These are phyloP conservation scores for Acorus calamus DNA, from an alignment of 106 monocot genomes.

Conservation along the genomic window DNA sequence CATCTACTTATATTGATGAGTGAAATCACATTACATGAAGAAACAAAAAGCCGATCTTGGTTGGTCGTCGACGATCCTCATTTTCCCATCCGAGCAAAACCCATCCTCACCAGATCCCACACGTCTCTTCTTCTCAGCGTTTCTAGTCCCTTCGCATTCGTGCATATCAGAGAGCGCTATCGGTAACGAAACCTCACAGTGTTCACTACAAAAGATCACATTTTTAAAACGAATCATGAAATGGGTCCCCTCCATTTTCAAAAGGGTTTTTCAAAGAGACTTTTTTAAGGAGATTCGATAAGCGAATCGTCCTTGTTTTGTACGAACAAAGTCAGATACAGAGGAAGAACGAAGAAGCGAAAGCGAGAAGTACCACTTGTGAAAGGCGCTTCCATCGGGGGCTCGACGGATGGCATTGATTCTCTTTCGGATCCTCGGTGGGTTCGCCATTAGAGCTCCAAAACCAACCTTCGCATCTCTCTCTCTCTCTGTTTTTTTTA, in stretches of 20 bases:
- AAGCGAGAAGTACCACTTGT: slow-evolving; percentile 8
- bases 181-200: slow-evolving; percentile 17
- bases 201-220: slow-evolving; percentile 9
- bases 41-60: slow-evolving; percentile 32
- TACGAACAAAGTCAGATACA: no score
- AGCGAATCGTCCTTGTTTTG: no score
- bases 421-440: slow-evolving; percentile 3
- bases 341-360: not conserved
- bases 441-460: no score
- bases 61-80: slow-evolving; percentile 4
- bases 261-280: no score
- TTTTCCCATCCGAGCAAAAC: not conserved
- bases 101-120: not conserved
- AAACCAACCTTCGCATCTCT: no score
- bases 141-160: slow-evolving; percentile 10
- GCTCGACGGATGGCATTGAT: slow-evolving; percentile 13
- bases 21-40: slow-evolving; percentile 19
- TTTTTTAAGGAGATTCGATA: no score
- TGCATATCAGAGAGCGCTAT: slow-evolving; percentile 37
- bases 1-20: no score
- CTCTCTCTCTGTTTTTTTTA: no score
- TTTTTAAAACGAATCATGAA: no score
- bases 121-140: slow-evolving; percentile 1
- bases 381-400: slow-evolving; percentile 24
- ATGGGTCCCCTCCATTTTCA: no score